phyloP scores from a whole-genome alignment of 257 asterid species.

The Solanum pimpinellifolium region DNA sequence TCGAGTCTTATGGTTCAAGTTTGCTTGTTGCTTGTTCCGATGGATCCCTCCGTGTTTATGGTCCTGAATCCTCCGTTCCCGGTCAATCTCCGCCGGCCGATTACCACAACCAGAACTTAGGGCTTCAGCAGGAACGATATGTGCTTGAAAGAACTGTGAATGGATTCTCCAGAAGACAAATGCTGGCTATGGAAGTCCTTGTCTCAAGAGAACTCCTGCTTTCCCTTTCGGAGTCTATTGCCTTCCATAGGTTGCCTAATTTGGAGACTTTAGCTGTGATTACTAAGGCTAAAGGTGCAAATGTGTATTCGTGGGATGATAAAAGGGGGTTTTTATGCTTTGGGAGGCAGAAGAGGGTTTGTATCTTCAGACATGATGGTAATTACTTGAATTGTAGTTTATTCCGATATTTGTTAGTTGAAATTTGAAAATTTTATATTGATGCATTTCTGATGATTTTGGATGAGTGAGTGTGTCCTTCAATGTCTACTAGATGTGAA shows the following conservation, averaged over 20 bases:
- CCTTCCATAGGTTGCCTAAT: constrained; percentile 71
- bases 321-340: constrained; percentile 79
- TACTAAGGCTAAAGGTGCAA: constrained; percentile 94
- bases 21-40: constrained; percentile 82
- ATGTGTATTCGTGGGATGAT: constrained; percentile 91
- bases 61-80: constrained; percentile 52
- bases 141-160: constrained; percentile 60
- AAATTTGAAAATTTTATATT: background rate
- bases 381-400: background rate
- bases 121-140: constrained; percentile 60
- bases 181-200: constrained; percentile 93
- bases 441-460: background rate
- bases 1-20: constrained; percentile 64
- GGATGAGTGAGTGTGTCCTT: background rate
- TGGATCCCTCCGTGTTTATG: constrained; percentile 78
- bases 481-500: background rate
- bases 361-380: constrained; percentile 91
- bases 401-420: background rate
- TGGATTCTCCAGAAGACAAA: constrained; percentile 73
- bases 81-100: constrained; percentile 55
- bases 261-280: constrained; percentile 87
- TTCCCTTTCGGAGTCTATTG: constrained; percentile 82
- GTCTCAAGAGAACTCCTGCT: constrained; percentile 74
- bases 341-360: constrained; percentile 83
- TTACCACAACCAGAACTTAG: constrained; percentile 21